Evolutionary conservation across 2,329 filamentous ascomycete species (phyloP).

Genomic region (Fusarium albidum): DNA sequence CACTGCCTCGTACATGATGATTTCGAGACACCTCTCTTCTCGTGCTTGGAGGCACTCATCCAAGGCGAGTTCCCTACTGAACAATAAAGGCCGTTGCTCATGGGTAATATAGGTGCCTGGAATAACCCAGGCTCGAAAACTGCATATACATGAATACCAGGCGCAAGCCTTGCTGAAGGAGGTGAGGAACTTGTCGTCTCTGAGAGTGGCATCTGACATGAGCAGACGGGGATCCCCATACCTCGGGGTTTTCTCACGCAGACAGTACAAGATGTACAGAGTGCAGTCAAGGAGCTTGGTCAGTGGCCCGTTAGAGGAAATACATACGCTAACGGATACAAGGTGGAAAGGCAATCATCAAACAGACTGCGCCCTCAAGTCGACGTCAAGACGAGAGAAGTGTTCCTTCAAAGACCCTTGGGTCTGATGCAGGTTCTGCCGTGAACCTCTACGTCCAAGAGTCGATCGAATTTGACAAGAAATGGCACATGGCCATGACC

Average conservation of each 20-base stretch:
- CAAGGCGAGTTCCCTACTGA: not conserved
- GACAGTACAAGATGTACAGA: slow-evolving; percentile 31
- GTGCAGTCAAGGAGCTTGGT: slow-evolving; percentile 39
- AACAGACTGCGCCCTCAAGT: slow-evolving; percentile 1
- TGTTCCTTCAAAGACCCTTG: slow-evolving; percentile 23
- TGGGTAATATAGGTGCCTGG: not conserved
- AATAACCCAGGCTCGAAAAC: not conserved
- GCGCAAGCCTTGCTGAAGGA: slow-evolving; percentile 11
- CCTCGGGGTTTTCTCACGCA: slow-evolving; percentile 34
- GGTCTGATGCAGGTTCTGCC: not conserved
- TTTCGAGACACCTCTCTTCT: not conserved
- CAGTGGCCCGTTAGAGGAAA: not conserved
- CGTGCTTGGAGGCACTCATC: not conserved
- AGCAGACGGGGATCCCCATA: slow-evolving; percentile 38
- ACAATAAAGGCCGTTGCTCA: not conserved
- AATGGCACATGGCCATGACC: slow-evolving; percentile 53
- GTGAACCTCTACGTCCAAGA: slow-evolving; percentile 50
- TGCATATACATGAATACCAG: slow-evolving; percentile 23
- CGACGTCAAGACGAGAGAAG: not conserved
- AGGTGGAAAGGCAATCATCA: slow-evolving; percentile 39
- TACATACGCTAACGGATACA: not conserved
- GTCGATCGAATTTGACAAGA: slow-evolving; percentile 37
- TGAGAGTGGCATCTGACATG: not conserved
- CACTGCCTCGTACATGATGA: not conserved
- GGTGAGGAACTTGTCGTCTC: not conserved